Conservation (phyloP, 441 rosid genomes). For the Corymbia citriodora region DNA sequence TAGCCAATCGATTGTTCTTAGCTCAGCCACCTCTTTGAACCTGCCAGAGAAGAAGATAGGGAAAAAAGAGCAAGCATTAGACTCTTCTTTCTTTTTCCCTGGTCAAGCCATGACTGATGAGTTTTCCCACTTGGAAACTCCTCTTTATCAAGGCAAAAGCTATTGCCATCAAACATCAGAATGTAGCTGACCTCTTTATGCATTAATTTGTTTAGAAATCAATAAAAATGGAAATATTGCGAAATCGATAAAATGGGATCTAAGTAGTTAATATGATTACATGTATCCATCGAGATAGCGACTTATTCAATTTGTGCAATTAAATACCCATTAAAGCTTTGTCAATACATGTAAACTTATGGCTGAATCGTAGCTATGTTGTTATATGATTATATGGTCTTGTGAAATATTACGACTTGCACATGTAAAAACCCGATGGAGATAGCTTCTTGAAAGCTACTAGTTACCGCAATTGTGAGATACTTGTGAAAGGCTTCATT, state of each 20-base stretch:
- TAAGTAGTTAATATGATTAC: too few species aligned
- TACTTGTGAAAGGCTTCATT: neutral
- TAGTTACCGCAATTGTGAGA: rapidly evolving
- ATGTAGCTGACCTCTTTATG: neutral
- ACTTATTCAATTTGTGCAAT: too few species aligned
- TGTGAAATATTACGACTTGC: neutral
- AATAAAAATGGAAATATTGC: too few species aligned
- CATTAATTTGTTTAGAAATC: neutral
- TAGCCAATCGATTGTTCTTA: constrained; percentile 45
- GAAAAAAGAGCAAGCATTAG: neutral
- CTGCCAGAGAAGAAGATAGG: constrained; percentile 9
- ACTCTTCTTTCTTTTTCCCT: neutral
- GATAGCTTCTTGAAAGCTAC: neutral
- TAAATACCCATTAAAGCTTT: too few species aligned
- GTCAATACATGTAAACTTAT: too few species aligned
- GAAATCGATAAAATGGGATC: too few species aligned
- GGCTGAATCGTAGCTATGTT: neutral
- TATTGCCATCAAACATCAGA: neutral
- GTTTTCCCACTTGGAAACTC: neutral
- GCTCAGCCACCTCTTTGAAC: constrained; percentile 38
- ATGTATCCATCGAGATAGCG: too few species aligned
- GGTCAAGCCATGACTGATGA: neutral
- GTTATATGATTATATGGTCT: too few species aligned
- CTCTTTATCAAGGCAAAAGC: neutral
- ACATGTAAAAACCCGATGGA: neutral